Evolutionary conservation across 2,329 filamentous ascomycete species (phyloP).

Genomic region (Colletotrichum theobromicola): DNA sequence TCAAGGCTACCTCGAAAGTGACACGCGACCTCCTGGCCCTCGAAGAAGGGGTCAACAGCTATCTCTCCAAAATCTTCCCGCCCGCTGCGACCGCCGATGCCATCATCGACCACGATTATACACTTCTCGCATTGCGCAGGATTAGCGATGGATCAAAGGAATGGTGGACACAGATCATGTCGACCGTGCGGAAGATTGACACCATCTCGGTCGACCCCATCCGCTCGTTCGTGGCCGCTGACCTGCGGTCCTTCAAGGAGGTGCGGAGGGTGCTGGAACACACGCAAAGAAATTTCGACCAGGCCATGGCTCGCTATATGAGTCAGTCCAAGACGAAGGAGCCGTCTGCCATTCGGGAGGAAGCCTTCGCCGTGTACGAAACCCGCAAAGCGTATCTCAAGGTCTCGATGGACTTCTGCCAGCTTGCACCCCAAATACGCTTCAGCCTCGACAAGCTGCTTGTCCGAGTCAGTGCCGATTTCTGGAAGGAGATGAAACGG

Average conservation of each 20-base stretch:
- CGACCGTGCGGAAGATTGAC: conserved; percentile 79
- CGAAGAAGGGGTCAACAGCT: conserved; percentile 79
- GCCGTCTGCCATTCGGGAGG: conserved; percentile 86
- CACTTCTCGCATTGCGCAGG: conserved; percentile 81
- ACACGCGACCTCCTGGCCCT: conserved; percentile 71
- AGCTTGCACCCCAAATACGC: conserved; percentile 84
- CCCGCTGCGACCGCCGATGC: conserved; percentile 78
- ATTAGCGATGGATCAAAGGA: conserved; percentile 87
- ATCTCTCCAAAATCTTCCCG: conserved; percentile 78
- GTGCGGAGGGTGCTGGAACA: conserved; percentile 76
- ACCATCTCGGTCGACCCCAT: conserved; percentile 81
- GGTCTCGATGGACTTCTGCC: conserved; percentile 91
- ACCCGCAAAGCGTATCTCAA: conserved; percentile 89
- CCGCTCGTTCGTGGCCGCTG: conserved; percentile 75
- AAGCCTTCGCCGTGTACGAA: conserved; percentile 95
- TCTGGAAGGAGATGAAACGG: conserved; percentile 85
- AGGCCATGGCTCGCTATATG: conserved; percentile 80
- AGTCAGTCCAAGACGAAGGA: conserved; percentile 93
- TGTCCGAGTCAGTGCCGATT: conserved; percentile 82
- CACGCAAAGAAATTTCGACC: conserved; percentile 85
- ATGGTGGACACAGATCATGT: conserved; percentile 81
- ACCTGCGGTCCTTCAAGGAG: conserved; percentile 88
- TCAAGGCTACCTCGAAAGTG: conserved; percentile 58
- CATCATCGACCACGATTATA: conserved; percentile 94
- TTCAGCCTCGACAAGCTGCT: conserved; percentile 85